Evolutionary conservation across 208 protist genomes (phyloP).

Genomic region (Angomonas ambiguus): DNA sequence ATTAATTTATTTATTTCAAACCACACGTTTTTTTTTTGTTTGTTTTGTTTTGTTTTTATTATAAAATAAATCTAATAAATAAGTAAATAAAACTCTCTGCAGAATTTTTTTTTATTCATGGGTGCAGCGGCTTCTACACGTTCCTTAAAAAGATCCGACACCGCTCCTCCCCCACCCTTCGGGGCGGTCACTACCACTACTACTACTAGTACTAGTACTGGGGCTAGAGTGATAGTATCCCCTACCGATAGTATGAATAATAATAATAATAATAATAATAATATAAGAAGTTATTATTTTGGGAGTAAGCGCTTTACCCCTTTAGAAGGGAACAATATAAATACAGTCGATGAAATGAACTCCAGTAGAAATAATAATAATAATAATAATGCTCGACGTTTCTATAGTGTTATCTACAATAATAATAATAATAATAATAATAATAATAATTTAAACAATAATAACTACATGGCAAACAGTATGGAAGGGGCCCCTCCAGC

Average conservation of each 20-base stretch:
- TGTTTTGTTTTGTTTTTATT: conserved; percentile 14
- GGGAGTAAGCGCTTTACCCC: too few species aligned
- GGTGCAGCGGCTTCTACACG: too few species aligned
- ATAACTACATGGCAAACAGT: not conserved
- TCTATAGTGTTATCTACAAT: not conserved
- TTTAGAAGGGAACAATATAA: too few species aligned
- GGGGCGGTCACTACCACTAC: not conserved
- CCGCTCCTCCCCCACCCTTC: too few species aligned
- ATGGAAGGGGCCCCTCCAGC: not conserved
- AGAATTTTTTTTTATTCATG: not conserved
- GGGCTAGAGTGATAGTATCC: too few species aligned
- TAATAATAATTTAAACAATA: conserved; percentile 1
- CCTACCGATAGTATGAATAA: not conserved
- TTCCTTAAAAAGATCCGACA: too few species aligned
- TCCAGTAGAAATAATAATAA: not conserved
- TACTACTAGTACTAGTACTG: not conserved
- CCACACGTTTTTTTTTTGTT: conserved; percentile 11
- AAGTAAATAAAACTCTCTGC: not conserved
- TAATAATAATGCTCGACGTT: not conserved
- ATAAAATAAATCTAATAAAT: not conserved
- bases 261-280: conserved; percentile 4
- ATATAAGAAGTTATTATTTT: too few species aligned
- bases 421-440: conserved; percentile 1
- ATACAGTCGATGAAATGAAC: too few species aligned
- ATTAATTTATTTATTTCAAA: conserved; percentile 3